These are phyloP conservation scores for Penicillium herquei DNA, from an alignment of 495 filamentous ascomycete genomes.

Conservation along the genomic window DNA sequence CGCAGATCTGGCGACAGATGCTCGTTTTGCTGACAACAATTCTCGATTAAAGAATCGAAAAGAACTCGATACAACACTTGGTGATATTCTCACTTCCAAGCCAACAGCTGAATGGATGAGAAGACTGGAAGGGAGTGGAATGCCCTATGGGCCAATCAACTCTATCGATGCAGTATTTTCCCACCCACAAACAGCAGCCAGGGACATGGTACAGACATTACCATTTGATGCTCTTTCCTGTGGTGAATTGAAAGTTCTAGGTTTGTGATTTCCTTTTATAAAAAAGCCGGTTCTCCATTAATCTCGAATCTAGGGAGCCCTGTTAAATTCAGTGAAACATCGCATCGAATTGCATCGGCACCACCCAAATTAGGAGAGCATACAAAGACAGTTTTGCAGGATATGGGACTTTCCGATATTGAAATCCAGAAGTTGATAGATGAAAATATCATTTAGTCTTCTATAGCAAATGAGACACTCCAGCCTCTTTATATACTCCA, in stretches of 20 bases:
- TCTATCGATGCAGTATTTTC: slow-evolving; percentile 23
- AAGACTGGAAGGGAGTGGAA: slow-evolving; percentile 73
- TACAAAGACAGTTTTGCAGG: background rate
- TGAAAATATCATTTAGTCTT: background rate
- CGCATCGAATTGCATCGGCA: background rate
- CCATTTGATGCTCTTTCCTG: slow-evolving; percentile 7
- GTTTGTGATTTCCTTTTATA: background rate
- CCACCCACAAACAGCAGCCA: slow-evolving; percentile 25
- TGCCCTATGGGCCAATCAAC: slow-evolving; percentile 89
- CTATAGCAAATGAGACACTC: background rate
- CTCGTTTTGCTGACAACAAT: slow-evolving; percentile 66
- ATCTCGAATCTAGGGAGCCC: background rate
- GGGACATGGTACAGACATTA: slow-evolving; percentile 25
- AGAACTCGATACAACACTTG: slow-evolving; percentile 65
- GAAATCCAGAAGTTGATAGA: background rate
- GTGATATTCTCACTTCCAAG: slow-evolving; percentile 59
- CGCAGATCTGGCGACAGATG: slow-evolving; percentile 63
- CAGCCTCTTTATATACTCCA: too few relatives aligned
- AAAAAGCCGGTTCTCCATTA: background rate
- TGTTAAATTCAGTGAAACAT: background rate
- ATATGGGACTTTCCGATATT: background rate
- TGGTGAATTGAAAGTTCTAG: slow-evolving; percentile 21
- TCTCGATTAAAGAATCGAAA: slow-evolving; percentile 66
- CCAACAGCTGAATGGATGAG: slow-evolving; percentile 78
- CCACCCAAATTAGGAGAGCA: background rate